Evolutionary conservation across 768 basidiomycete genomes (phyloP).

Genomic region (Suillus placidus): DNA sequence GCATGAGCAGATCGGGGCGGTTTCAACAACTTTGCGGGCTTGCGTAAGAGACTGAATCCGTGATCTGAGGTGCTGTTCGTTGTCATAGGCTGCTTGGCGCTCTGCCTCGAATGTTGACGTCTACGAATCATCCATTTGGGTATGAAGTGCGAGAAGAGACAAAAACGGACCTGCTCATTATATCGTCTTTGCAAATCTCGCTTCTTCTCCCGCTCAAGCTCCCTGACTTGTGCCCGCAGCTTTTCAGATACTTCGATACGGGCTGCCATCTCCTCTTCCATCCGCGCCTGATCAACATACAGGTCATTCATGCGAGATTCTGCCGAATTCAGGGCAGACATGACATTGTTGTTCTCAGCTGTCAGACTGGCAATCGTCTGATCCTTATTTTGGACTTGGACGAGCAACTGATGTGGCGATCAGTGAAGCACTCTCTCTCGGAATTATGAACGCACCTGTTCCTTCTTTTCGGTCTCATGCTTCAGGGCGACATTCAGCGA

Average conservation of each 20-base stretch:
- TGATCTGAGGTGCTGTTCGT: constrained; percentile 90
- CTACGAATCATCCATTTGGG: constrained; percentile 40
- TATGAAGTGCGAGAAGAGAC: constrained; percentile 19
- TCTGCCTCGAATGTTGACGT: constrained; percentile 89
- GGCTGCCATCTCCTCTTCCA: constrained; percentile 80
- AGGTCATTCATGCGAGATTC: constrained; percentile 78
- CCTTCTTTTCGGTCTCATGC: constrained; percentile 80
- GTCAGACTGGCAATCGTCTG: constrained; percentile 62
- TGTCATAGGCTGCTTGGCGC: constrained; percentile 90
- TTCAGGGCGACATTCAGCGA: constrained; percentile 64
- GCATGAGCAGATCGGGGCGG: constrained; percentile 32
- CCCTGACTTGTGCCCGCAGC: constrained; percentile 76
- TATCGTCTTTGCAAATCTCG: constrained; percentile 80
- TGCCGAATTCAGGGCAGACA: constrained; percentile 64
- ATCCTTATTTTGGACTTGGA: constrained; percentile 80
- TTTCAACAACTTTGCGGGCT: constrained; percentile 58
- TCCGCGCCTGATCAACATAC: constrained; percentile 79
- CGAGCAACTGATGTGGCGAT: constrained; percentile 57
- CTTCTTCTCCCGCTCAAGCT: constrained; percentile 89
- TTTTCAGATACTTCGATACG: constrained; percentile 85
- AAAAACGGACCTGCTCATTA: constrained; percentile 73
- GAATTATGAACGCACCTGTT: constrained; percentile 54
- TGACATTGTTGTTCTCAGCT: constrained; percentile 64
- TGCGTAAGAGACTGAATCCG: constrained; percentile 82
- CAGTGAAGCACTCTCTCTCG: constrained; percentile 15